phyloP scores from a whole-genome alignment of 805 yeast species.

The Candida piceae region DNA sequence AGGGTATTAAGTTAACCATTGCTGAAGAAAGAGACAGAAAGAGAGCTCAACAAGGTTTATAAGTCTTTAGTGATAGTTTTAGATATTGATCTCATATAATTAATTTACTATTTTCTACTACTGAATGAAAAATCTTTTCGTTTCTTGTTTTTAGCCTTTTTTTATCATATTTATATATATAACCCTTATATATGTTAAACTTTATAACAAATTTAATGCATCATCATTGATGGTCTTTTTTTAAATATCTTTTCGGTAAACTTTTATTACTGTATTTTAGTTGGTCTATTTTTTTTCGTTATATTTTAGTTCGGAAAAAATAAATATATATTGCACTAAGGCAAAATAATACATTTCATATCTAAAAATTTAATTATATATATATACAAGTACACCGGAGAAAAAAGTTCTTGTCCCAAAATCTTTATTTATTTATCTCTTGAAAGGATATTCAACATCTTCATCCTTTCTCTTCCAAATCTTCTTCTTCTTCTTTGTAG shows the following conservation, averaged over 20 bases:
- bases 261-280: too few relatives aligned
- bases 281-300: too few relatives aligned
- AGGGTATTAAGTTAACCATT: conserved; percentile 94
- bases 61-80: conserved; percentile 18
- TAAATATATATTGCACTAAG: too few relatives aligned
- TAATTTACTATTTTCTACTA: neutral
- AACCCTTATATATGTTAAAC: conserved; percentile 1
- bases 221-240: too few relatives aligned
- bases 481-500: conserved; percentile 80
- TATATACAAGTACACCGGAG: neutral
- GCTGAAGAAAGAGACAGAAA: conserved; percentile 99
- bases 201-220: too few relatives aligned
- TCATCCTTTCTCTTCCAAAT: conserved; percentile 89
- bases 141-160: neutral
- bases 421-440: conserved; percentile 23
- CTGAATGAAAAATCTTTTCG: neutral
- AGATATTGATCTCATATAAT: neutral
- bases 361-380: too few relatives aligned
- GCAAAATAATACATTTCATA: too few relatives aligned
- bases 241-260: too few relatives aligned
- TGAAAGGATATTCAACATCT: conserved; percentile 81
- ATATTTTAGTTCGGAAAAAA: too few relatives aligned
- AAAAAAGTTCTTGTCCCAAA: neutral
- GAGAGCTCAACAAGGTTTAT: conserved; percentile 73
- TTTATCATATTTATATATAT: neutral